Base-by-base conservation (phyloP, 352 stramenopile genomes). In the Phytopythium delawarense region DNA sequence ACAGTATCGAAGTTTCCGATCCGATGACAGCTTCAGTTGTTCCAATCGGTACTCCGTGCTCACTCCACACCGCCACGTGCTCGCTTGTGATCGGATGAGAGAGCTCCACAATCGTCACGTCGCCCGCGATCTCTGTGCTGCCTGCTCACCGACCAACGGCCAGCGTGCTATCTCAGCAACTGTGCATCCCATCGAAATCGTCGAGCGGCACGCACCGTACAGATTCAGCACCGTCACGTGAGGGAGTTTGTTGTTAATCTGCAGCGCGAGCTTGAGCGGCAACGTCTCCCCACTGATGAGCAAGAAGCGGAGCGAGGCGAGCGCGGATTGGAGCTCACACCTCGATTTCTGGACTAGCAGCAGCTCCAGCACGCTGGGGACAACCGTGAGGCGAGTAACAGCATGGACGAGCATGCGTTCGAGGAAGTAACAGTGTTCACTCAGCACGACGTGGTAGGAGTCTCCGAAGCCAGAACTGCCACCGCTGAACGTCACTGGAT, bases 51-150 rank as follows among this genome's bases (percentile, higher is more conserved):
- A 90, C 51, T 6, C 78, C 80, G 51, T 71, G 34, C 42, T 71
- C 16, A 12, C 57, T 39, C 80, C 80, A 88, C 2, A 52, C 28
- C 16, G 23, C 40, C 18, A 71, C 4, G 16, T 78, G 49, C 16
- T 28, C 20, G 7, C n/a, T 7, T 11, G 61, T 50, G 6, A 81
- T 44, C 20, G 71, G 68, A 8, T 60, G 58, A 9, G 67, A 69
- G 7, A 88, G 20, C 46, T 72, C 62, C 48, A 80, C 68, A 52
- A 69, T 84, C 35, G 69, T 84, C 49, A 88, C 62, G 57, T 90
- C 80, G 2, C 80, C 80, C 45, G 78, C 87, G 46, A 90, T 50
- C 61, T 90, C 80, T 1, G 80, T 88, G 60, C 78, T 88, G 25
- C 76, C 76, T 85, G 50, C 15, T 18, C 18, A 16, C 7, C 18